Conservation (phyloP, 768 basidiomycete genomes). For the Pleurotus pulmonarius region DNA sequence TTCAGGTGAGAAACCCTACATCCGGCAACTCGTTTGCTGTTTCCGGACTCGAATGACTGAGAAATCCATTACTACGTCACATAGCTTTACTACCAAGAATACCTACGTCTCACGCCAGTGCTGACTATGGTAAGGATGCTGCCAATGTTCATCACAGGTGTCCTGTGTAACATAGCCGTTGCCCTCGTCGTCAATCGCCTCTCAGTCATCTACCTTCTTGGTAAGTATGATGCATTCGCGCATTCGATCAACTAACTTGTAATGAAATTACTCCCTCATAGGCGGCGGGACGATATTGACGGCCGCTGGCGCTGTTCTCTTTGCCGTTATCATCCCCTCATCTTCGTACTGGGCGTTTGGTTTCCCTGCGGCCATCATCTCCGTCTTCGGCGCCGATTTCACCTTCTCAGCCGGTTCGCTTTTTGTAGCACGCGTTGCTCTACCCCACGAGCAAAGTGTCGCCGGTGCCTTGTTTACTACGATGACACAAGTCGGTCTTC, state of each 20-base stretch:
- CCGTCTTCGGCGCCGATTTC: conserved; percentile 79
- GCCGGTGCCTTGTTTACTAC: conserved; percentile 78
- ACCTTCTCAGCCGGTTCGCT: conserved; percentile 70
- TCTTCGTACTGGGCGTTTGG: conserved; percentile 71
- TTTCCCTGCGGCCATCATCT: conserved; percentile 62
- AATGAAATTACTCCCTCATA: background rate
- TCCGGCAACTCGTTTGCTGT: conserved; percentile 10
- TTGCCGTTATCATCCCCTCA: conserved; percentile 59
- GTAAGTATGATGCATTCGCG: conserved; percentile 29
- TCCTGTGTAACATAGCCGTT: conserved; percentile 61
- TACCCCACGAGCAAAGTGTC: conserved; percentile 70
- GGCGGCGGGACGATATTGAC: conserved; percentile 57
- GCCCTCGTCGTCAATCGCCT: conserved; percentile 55
- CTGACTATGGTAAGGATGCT: conserved; percentile 61
- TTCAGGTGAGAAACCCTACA: conserved; percentile 13
- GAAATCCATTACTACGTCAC: background rate
- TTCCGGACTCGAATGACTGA: conserved; percentile 30
- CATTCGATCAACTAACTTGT: background rate
- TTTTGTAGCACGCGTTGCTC: conserved; percentile 65
- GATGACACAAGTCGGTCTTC: conserved; percentile 54
- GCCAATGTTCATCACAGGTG: conserved; percentile 73
- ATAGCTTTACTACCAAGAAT: conserved; percentile 74
- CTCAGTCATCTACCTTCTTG: conserved; percentile 51
- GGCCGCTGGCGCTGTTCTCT: conserved; percentile 52
- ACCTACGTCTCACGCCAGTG: conserved; percentile 48